Evolutionary conservation across 768 basidiomycete genomes (phyloP), one percentile per base, ranked within the genome.

Genomic region (Rhodotorula paludigena): DNA sequence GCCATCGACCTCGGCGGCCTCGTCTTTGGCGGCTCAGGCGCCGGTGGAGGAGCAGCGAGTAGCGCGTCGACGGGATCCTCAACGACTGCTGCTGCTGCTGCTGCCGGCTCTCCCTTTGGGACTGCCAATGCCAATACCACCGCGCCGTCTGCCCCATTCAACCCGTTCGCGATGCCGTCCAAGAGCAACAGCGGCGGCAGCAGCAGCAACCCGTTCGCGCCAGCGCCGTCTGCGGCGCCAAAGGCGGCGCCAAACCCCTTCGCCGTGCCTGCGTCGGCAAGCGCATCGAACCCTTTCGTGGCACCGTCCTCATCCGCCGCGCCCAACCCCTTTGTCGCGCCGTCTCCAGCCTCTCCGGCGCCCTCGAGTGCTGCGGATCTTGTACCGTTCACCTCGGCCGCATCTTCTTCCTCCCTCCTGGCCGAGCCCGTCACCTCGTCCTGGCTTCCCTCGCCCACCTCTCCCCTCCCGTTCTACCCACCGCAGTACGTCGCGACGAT

Each of bases 151-250:
- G 8, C 39, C 62, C 53, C 35, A n/a, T 49, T 49, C 54, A 55
- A 55, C 54, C 54, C 54, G 25, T 91, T 90, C 76, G 82, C 86
- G 1, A 3, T 21, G 33, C 21, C 52, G 33, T 11, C 52, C n/a
- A n/a, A n/a, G n/a, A 2, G 18, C 52, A 21, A 9, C 52, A 9
- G 1, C 52, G 20, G 55, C 54, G 32, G 60, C 60, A 28, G 53
- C 53, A 18, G n/a, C 57, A 6, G n/a, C 56, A 90, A 90, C 73
- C 89, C 89, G 5, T 91, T 90, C 76, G 82, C 86, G 1, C 44
- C 60, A 0, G 18, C 44, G 2, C 2, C 42, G 16, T 23, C 64
- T 0, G 3, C 57, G 10, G 8, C 52, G 28, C 25, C 56, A 8
- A 11, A 58, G 8, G 28, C 61, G 9, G 23, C 42, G 21, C 8